Percentiles rank a stretch among this genome's conserved stretches.
Evolutionary conservation across 305 asterid species (phyloP).

Genomic region (Withania somnifera): DNA sequence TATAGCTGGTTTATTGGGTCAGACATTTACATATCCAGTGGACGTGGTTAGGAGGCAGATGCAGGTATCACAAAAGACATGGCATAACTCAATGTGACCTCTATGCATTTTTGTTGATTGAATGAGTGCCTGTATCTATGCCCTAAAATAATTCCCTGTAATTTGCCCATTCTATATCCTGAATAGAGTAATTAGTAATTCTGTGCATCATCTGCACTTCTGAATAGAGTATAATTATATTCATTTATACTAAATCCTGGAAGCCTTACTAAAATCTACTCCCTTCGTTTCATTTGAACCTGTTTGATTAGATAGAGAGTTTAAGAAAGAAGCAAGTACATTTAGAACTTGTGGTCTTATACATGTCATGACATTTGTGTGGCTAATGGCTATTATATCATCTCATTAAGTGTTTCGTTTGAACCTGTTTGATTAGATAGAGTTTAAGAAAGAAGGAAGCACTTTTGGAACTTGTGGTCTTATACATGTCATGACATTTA

Average conservation of each 20-base stretch:
- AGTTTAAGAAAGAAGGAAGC: not conserved
- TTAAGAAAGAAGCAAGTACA: not conserved
- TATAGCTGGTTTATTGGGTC: conserved; percentile 88
- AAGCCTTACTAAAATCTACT: not conserved
- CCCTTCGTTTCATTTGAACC: not conserved
- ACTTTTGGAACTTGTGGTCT: not conserved
- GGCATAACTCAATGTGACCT: not conserved
- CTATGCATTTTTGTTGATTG: not conserved
- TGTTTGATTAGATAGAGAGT: not conserved
- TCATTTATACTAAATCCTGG: not conserved
- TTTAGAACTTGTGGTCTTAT: not conserved
- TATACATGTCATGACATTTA: not conserved
- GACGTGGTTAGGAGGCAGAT: conserved; percentile 95
- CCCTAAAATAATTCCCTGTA: not conserved
- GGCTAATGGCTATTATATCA: not conserved
- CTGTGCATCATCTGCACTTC: not conserved
- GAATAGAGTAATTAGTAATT: not conserved
- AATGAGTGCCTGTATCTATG: not conserved
- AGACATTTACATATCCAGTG: conserved; percentile 86
- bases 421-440: not conserved
- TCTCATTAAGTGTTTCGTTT: not conserved
- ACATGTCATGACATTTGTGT: not conserved
- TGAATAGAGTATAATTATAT: not conserved
- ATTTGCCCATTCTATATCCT: not conserved
- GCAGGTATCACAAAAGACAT: conserved; percentile 50